A percentile compares a stretch with the other conserved stretches of the same genome.
phyloP scores from a whole-genome alignment of 345 rosid genomes.

The Eucalyptus guilfoylei region DNA sequence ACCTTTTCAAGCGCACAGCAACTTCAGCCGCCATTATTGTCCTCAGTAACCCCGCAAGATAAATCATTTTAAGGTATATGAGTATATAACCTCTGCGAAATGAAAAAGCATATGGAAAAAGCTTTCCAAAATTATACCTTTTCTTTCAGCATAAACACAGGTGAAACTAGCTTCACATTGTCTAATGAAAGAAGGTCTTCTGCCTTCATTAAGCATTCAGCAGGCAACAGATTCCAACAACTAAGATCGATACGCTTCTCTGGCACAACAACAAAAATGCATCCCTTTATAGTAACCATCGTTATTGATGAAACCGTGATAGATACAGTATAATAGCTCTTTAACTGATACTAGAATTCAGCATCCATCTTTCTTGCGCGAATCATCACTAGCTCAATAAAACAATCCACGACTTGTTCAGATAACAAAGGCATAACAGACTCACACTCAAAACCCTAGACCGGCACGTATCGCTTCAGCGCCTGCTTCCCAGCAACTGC shows the following conservation, averaged over 20 bases:
- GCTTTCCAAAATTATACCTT: background rate
- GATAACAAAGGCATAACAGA: background rate
- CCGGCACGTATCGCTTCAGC: slow-evolving; percentile 70
- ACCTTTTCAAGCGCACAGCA: background rate
- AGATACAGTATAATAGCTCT: background rate
- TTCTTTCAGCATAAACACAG: background rate
- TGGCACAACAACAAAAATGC: background rate
- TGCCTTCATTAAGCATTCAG: background rate
- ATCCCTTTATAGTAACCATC: background rate
- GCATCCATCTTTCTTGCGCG: background rate
- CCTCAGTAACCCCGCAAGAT: background rate
- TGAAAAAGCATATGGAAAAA: background rate
- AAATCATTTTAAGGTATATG: background rate
- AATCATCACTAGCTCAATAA: background rate
- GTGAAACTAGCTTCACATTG: background rate
- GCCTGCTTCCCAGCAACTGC: slow-evolving; percentile 74
- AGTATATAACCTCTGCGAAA: background rate
- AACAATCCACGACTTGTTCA: background rate
- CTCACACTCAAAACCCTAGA: slow-evolving; percentile 14
- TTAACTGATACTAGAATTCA: background rate
- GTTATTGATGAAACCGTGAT: background rate
- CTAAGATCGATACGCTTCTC: background rate
- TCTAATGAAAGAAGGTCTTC: background rate
- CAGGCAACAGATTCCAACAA: background rate
- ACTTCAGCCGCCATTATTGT: background rate